Evolutionary conservation across 208 protist genomes (phyloP), one percentile per base, ranked within the genome.

Genomic region (Leishmania mexicana): DNA sequence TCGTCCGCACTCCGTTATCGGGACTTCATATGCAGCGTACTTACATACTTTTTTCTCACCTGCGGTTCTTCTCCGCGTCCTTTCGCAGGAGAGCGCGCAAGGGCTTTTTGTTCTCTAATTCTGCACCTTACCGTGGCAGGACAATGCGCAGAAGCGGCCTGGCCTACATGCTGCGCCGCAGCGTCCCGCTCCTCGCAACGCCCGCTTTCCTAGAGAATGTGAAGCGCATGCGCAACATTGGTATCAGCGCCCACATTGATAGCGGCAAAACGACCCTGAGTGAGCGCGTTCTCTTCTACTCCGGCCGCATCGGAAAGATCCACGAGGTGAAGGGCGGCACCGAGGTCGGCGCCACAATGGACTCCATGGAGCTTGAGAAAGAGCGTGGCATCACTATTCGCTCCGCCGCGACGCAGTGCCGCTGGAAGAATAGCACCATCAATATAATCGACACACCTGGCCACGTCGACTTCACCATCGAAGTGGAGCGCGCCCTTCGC

Each of bases 381-480:
- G 99, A 99, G 92, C 99, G 99, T 78, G 99, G 98, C 65, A 99
- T 99, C 85, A 99, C 99, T 62, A 99, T 99, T 87, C 96, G 99
- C 83, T 99, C 96, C 35, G 99, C 99, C 21, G 99, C 99, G 45
- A 99, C 99, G 49, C 98, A 99, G 88, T 98, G 93, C 76, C 83
- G 85, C 35, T 99, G 99, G 99, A 93, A 94, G 40, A 97, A 98
- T 62, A 87, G 89, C 80, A 92, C 97, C 76, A 99, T 99, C 84
- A 99, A 99, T 89, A 97, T 99, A 76, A 99, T 99, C 84, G 99
- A 99, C 92, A 99, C 99, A 31, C 99, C 99, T 51, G 99, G 98
- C 62, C 99, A 99, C 92, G 99, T 99, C 19, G 99, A 99, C 93
- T 99, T 99, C 91, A 99, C 99, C 62, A 99, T 99, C 73, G 99